phyloP scores from a whole-genome alignment of 2,329 filamentous ascomycete genomes.

The Aspergillus costaricaensis region DNA sequence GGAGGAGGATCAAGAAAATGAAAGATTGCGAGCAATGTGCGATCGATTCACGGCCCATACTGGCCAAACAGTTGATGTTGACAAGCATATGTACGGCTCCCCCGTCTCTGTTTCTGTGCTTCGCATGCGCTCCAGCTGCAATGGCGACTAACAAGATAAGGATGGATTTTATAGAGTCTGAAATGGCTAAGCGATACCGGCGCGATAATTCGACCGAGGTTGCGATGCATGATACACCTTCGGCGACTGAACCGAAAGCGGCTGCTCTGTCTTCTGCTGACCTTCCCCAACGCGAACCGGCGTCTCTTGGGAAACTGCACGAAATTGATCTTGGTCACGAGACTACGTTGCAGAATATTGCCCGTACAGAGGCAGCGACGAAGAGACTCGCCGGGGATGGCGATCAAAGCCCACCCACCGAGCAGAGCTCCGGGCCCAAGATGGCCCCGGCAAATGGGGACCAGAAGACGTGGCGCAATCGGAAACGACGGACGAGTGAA shows the following conservation, averaged over 20 bases:
- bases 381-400: slow-evolving; percentile 43
- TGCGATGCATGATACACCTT: slow-evolving; percentile 8
- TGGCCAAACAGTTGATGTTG: slow-evolving; percentile 58
- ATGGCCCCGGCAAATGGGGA: slow-evolving; percentile 42
- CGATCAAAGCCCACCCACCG: slow-evolving; percentile 15
- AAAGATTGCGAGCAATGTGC: slow-evolving; percentile 44
- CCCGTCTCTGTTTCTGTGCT: not conserved
- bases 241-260: slow-evolving; percentile 14
- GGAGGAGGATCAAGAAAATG: slow-evolving; percentile 36
- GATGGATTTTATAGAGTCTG: slow-evolving; percentile 68
- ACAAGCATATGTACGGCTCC: slow-evolving; percentile 64
- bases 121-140: slow-evolving; percentile 9
- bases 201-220: slow-evolving; percentile 23
- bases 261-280: slow-evolving; percentile 23
- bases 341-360: slow-evolving; percentile 46
- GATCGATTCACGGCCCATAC: slow-evolving; percentile 62
- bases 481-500: slow-evolving; percentile 54
- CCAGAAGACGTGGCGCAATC: slow-evolving; percentile 46
- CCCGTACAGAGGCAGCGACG: slow-evolving; percentile 47
- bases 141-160: slow-evolving; percentile 62
- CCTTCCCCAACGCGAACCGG: slow-evolving; percentile 47
- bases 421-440: slow-evolving; percentile 30
- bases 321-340: slow-evolving; percentile 59
- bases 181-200: slow-evolving; percentile 58
- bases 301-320: slow-evolving; percentile 57